Evolutionary conservation across 2,329 filamentous ascomycete genomes (phyloP), one percentile per base, ranked within the genome.

Genomic region (Microsporum audouinii): DNA sequence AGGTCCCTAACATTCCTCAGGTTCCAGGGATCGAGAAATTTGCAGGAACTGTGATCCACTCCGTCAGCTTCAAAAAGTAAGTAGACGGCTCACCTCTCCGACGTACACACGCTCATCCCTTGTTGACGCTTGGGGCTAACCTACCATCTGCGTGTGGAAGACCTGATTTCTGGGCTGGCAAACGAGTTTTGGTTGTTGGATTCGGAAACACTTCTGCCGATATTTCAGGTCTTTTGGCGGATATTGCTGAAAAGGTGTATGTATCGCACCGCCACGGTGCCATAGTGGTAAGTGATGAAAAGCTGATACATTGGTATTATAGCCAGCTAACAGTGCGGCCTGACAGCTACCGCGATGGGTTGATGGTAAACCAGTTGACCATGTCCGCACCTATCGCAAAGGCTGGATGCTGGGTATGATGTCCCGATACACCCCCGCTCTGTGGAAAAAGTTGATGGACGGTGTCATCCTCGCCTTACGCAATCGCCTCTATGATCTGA

Each of bases 1-100:
- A 61, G 38, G 61, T 57, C 8, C 66, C 68, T 5, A 63, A 63
- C 14, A 59, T 66, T 3, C 68, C 68, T 12, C 33, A 60, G 31
- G 53, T 70, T 0, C 34, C 47, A 12, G 63, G 65, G 27, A 56
- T 64, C 27, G 63, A 65, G 10, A 36, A 60, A 4, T 71, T 70
- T 23, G 17, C 10, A 34, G 55, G 39, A 14, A n/a, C n/a, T 14
- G 39, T 43, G 10, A 5, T 6, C 12, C 39, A 43, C 17, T 43
- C 39, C 2, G 39, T 43, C 39, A 43, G 14, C 17, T 43, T 43
- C 14, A 43, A 43, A n/a, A 43, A n/a, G 39, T 43, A 43, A 17
- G 39, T 23, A 23, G 17, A 23, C 17, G 17, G 17, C 17, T 23
- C 17, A 23, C 17, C 17, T 23, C 17, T 23, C 17, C 17, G 17